Conservation (phyloP, 176 grass and related monocot genomes). For the Oropetium thomaeum region DNA sequence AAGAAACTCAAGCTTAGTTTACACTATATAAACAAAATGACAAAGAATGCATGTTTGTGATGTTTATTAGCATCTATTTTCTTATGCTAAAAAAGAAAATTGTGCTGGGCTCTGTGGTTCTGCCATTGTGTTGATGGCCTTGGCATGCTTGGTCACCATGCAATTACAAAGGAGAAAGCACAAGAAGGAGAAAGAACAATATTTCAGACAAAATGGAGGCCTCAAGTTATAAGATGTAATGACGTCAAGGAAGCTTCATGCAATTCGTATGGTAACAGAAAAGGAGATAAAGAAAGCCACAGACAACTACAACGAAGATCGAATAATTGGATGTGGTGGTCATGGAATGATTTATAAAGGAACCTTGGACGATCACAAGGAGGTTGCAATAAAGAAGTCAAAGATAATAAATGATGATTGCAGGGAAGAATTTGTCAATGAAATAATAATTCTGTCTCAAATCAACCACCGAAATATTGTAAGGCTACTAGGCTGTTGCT, state of each 20-base stretch:
- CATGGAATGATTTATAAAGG: conserved; percentile 51
- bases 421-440: conserved; percentile 48
- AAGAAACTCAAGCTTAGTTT: background rate
- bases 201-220: conserved; percentile 46
- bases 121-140: background rate
- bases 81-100: background rate
- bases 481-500: conserved; percentile 44
- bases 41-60: background rate
- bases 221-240: conserved; percentile 36
- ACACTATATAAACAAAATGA: background rate
- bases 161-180: conserved; percentile 28
- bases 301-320: conserved; percentile 24
- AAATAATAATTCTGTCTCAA: conserved; percentile 55
- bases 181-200: conserved; percentile 30
- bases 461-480: conserved; percentile 53
- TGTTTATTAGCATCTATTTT: background rate
- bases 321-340: conserved; percentile 44
- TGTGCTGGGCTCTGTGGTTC: conserved; percentile 18
- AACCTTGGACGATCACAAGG: conserved; percentile 23
- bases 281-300: conserved; percentile 44
- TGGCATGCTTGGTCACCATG: conserved; percentile 22
- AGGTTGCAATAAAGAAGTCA: conserved; percentile 52
- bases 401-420: conserved; percentile 29
- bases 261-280: conserved; percentile 25
- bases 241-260: conserved; percentile 30